A percentile compares a stretch with the other conserved stretches of the same genome.
Evolutionary conservation across 257 asterid species (phyloP).

Genomic region (Euphrasia confusa): DNA sequence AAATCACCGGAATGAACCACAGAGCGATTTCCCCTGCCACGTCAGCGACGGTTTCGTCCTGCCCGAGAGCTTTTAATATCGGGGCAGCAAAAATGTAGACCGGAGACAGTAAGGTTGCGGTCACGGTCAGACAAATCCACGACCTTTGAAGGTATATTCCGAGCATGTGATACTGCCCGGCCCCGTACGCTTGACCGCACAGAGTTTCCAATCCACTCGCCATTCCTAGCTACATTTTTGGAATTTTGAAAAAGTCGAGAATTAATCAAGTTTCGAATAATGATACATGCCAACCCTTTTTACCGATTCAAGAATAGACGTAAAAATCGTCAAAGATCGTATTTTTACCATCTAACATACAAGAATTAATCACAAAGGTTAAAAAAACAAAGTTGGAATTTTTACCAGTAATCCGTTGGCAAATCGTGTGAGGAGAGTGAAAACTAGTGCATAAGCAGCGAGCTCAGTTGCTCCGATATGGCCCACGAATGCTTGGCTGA

Average conservation of each 20-base stretch:
- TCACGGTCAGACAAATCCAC: constrained; percentile 50
- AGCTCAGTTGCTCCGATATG: constrained; percentile 64
- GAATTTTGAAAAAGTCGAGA: no score
- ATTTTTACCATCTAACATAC: not conserved
- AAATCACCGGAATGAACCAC: constrained; percentile 26
- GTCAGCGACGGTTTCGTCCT: constrained; percentile 35
- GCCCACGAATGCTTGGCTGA: constrained; percentile 67
- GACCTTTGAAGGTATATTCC: constrained; percentile 71
- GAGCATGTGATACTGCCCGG: constrained; percentile 65
- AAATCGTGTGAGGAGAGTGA: constrained; percentile 48
- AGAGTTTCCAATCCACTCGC: constrained; percentile 55
- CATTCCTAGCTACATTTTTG: constrained; percentile 34
- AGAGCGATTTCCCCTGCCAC: constrained; percentile 48
- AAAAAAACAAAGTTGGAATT: not conserved
- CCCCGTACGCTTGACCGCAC: constrained; percentile 77
- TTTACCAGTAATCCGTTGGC: constrained; percentile 53
- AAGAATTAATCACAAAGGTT: not conserved
- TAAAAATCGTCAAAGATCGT: not conserved
- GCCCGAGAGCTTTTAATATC: constrained; percentile 45
- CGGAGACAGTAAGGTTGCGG: constrained; percentile 49
- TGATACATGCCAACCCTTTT: no score
- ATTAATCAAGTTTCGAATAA: no score
- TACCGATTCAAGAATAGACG: no score
- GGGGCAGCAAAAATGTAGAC: constrained; percentile 45
- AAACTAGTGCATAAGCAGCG: constrained; percentile 53